phyloP scores from a whole-genome alignment of 805 yeast species.

The Yarrowia sp. region DNA sequence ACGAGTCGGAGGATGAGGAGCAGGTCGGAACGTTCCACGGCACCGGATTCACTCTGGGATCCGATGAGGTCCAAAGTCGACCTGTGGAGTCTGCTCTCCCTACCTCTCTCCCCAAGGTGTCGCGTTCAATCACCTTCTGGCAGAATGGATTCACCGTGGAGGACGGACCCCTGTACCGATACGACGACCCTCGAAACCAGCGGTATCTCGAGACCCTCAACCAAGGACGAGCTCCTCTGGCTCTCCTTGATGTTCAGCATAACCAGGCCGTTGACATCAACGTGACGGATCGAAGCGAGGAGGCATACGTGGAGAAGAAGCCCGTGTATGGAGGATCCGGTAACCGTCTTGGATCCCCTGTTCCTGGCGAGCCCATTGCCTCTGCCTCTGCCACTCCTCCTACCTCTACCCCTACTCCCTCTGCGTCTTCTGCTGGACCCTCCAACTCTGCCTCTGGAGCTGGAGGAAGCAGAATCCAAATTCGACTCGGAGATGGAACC shows the following conservation, averaged over 20 bases:
- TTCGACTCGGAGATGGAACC: conserved; percentile 80
- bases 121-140: conserved; percentile 90
- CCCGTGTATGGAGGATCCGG: conserved; percentile 67
- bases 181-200: conserved; percentile 89
- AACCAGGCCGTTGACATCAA: conserved; percentile 94
- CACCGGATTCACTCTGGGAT: conserved; percentile 40
- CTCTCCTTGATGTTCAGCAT: conserved; percentile 73
- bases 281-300: conserved; percentile 77
- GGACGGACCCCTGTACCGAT: conserved; percentile 79
- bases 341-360: conserved; percentile 83
- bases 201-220: conserved; percentile 75
- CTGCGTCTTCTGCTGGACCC: conserved; percentile 30
- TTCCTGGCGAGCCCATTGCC: conserved; percentile 60
- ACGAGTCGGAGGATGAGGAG: conserved; percentile 32
- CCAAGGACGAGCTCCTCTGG: conserved; percentile 87
- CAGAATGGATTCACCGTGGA: conserved; percentile 94
- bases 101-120: conserved; percentile 47
- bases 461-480: conserved; percentile 58
- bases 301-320: conserved; percentile 73
- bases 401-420: conserved; percentile 25
- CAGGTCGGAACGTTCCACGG: conserved; percentile 34
- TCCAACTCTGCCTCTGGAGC: conserved; percentile 13
- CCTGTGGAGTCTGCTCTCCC: conserved; percentile 29
- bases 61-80: conserved; percentile 34
- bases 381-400: conserved; percentile 18